Percentiles rank a stretch among this genome's conserved stretches.
phyloP scores from a whole-genome alignment of 2,329 filamentous ascomycete genomes.

The Talaromyces sp. region DNA sequence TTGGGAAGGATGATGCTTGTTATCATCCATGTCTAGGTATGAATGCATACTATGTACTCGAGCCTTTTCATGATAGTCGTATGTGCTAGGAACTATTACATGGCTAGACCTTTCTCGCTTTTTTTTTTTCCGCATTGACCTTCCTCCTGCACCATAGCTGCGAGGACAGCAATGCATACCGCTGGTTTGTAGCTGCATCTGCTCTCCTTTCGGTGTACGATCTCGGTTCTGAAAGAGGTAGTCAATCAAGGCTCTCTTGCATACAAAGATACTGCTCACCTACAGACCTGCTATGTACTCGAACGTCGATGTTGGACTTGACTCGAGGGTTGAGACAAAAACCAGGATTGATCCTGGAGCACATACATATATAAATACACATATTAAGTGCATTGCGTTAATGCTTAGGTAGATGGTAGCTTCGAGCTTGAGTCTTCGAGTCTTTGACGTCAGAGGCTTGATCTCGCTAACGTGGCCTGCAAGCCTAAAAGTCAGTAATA shows the following conservation, averaged over 20 bases:
- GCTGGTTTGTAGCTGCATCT: not conserved
- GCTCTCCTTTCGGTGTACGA: not conserved
- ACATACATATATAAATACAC: not conserved
- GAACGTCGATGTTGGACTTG: not conserved
- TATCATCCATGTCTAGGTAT: not conserved
- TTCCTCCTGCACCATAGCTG: not conserved
- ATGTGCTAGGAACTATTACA: not conserved
- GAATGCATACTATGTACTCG: not conserved
- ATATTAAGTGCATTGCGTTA: not conserved
- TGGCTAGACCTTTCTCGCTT: not conserved
- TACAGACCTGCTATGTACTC: not conserved
- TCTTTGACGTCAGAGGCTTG: slow-evolving; percentile 14
- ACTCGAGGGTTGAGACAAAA: not conserved
- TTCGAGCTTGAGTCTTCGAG: not conserved
- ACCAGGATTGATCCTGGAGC: not conserved
- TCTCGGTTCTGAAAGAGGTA: not conserved
- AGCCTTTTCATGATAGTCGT: not conserved
- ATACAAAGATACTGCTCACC: not conserved
- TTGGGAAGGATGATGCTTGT: not conserved
- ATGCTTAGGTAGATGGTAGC: not conserved
- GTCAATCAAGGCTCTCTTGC: not conserved
- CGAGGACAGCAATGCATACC: slow-evolving; percentile 5
- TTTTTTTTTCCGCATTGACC: not conserved
- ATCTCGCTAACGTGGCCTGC: not conserved
- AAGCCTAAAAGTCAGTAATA: not conserved